These are phyloP conservation scores for Conringia planisiliqua DNA, from an alignment of 345 rosid species.

Conservation along the genomic window DNA sequence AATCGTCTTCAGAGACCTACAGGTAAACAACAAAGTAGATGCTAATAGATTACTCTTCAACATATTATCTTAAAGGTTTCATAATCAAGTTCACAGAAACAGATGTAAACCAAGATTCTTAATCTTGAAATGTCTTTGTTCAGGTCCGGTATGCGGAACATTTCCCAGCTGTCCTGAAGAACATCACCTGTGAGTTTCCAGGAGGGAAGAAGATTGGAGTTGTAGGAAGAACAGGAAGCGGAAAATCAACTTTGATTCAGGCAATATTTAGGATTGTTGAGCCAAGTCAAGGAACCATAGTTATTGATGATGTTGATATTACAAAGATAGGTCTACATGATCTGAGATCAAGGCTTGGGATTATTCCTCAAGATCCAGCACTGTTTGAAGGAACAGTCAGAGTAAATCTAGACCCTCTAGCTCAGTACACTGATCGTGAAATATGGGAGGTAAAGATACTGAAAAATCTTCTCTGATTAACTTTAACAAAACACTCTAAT, in stretches of 20 bases:
- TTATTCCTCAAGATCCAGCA: slow-evolving; percentile 96
- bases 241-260: slow-evolving; percentile 90
- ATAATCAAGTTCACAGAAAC: not conserved
- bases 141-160: slow-evolving; percentile 93
- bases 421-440: slow-evolving; percentile 55
- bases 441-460: slow-evolving; percentile 68
- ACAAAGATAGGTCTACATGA: slow-evolving; percentile 87
- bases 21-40: slow-evolving; percentile 41
- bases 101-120: not conserved
- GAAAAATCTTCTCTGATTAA: not conserved
- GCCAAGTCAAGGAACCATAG: slow-evolving; percentile 77
- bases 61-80: not conserved
- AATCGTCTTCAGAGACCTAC: slow-evolving; percentile 67
- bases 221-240: slow-evolving; percentile 96
- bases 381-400: slow-evolving; percentile 92
- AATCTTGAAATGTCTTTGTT: not conserved
- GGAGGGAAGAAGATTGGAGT: slow-evolving; percentile 85
- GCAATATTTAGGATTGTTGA: slow-evolving; percentile 88
- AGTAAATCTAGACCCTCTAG: slow-evolving; percentile 78
- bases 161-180: slow-evolving; percentile 79
- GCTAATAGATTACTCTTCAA: not conserved
- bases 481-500: not conserved
- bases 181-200: slow-evolving; percentile 75
- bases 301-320: slow-evolving; percentile 71
- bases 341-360: slow-evolving; percentile 80